phyloP scores from a whole-genome alignment of 1,139 yeast genomes.

The Hyphopichia burtonii region DNA sequence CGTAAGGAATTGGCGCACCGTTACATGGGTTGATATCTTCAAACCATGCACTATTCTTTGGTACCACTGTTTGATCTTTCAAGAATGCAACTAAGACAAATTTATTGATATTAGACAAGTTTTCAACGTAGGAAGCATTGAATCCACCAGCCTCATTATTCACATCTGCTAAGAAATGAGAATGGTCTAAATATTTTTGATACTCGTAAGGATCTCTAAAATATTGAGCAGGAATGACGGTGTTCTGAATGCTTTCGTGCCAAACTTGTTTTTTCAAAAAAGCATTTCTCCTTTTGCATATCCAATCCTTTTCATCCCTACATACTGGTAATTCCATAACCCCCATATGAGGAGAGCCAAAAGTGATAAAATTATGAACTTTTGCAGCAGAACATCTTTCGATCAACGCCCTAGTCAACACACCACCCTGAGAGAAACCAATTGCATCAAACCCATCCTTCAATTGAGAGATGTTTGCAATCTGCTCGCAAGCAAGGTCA shows the following conservation, averaged over 20 bases:
- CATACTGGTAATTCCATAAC: constrained; percentile 70
- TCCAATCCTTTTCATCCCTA: constrained; percentile 49
- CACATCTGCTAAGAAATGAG: constrained; percentile 58
- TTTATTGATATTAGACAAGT: constrained; percentile 43
- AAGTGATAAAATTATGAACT: constrained; percentile 59
- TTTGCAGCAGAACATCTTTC: constrained; percentile 54
- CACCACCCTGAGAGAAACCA: constrained; percentile 84
- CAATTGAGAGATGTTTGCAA: constrained; percentile 40
- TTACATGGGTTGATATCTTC: constrained; percentile 49
- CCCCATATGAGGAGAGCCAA: constrained; percentile 85
- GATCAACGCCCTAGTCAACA: constrained; percentile 63
- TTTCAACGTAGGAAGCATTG: constrained; percentile 36
- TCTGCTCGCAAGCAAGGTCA: constrained; percentile 39
- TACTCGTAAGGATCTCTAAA: constrained; percentile 56
- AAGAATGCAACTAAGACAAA: constrained; percentile 61
- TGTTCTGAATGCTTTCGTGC: constrained; percentile 54
- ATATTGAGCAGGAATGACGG: constrained; percentile 72
- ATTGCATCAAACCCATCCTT: constrained; percentile 64
- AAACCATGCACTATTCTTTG: constrained; percentile 72
- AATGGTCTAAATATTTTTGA: constrained; percentile 47
- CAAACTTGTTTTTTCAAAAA: constrained; percentile 63
- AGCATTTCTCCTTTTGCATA: constrained; percentile 57
- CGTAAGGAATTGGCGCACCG: constrained; percentile 45
- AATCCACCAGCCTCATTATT: constrained; percentile 55
- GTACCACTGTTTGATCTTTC: constrained; percentile 66